A percentile compares a stretch with the other conserved stretches of the same genome.
phyloP scores from a whole-genome alignment of 1,284 basidiomycete genomes.

The Trichosporon faecale region DNA sequence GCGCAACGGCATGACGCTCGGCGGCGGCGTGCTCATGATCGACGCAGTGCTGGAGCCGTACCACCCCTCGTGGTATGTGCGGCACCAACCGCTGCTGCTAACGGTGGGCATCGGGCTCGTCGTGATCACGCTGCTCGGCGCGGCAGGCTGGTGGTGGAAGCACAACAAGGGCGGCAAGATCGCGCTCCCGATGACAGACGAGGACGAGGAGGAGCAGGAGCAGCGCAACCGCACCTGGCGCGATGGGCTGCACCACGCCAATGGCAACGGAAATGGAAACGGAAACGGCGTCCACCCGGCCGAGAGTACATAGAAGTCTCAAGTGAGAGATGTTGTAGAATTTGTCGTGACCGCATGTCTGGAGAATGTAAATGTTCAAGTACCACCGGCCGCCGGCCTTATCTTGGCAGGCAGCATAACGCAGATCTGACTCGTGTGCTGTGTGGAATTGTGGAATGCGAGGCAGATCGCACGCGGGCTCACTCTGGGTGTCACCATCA shows the following conservation, averaged over 20 bases:
- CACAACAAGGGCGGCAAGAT: constrained; percentile 48
- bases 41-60: constrained; percentile 82
- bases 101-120: neutral
- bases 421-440: neutral
- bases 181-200: constrained; percentile 54
- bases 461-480: neutral
- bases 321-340: neutral
- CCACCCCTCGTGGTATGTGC: constrained; percentile 73
- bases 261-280: neutral
- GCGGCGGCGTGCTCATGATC: constrained; percentile 83
- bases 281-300: neutral
- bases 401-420: neutral
- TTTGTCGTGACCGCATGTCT: neutral
- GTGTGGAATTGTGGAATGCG: neutral
- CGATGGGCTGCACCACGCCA: neutral
- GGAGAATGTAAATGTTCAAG: neutral
- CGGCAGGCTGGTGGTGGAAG: constrained; percentile 66
- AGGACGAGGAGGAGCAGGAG: constrained; percentile 71
- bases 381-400: neutral
- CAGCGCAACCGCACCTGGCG: constrained; percentile 1
- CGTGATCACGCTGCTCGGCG: constrained; percentile 58
- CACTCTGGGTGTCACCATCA: neutral
- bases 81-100: constrained; percentile 27
- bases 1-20: constrained; percentile 49
- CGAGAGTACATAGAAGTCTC: neutral